Percentiles rank a stretch among this genome's conserved stretches.
Conservation (phyloP, 768 basidiomycete species). For the Mycena maculata region DNA sequence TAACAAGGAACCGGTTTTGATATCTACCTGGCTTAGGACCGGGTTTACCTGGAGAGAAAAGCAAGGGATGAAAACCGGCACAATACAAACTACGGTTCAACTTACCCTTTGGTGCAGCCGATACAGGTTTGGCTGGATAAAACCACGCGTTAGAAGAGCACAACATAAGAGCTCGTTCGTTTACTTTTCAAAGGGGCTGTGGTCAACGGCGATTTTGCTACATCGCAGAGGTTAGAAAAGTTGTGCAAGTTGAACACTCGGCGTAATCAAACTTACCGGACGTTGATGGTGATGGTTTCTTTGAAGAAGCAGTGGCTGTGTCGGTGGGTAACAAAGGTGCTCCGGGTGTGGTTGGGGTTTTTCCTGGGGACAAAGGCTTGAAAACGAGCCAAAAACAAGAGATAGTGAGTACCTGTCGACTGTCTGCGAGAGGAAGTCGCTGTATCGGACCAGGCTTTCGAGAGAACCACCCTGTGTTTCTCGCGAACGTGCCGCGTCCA, state of each 20-base stretch:
- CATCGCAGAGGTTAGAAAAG: conserved; percentile 12
- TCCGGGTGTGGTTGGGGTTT: background rate
- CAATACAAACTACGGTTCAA: background rate
- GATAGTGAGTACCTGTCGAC: conserved; percentile 8
- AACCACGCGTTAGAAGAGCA: background rate
- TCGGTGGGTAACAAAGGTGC: conserved; percentile 8
- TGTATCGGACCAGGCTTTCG: conserved; percentile 50
- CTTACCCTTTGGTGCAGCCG: conserved; percentile 16
- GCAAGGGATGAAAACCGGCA: background rate
- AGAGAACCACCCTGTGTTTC: conserved; percentile 72
- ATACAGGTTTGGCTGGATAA: conserved; percentile 8
- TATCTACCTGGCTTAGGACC: conserved; percentile 19
- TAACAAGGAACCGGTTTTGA: background rate
- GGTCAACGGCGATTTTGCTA: conserved; percentile 17
- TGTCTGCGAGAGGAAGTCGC: conserved; percentile 26
- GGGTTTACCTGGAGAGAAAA: conserved; percentile 22
- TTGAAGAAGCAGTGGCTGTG: conserved; percentile 21
- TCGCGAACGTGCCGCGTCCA: conserved; percentile 71
- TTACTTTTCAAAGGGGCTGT: conserved; percentile 10
- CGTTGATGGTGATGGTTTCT: conserved; percentile 10
- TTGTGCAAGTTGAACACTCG: background rate
- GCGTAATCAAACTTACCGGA: conserved; percentile 19
- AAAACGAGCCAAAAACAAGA: background rate
- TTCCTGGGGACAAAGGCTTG: conserved; percentile 6
- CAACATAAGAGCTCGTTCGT: background rate